Evolutionary conservation across 768 basidiomycete species (phyloP), one percentile per base, ranked within the genome.

Genomic region (Rhizopogon roseolus): DNA sequence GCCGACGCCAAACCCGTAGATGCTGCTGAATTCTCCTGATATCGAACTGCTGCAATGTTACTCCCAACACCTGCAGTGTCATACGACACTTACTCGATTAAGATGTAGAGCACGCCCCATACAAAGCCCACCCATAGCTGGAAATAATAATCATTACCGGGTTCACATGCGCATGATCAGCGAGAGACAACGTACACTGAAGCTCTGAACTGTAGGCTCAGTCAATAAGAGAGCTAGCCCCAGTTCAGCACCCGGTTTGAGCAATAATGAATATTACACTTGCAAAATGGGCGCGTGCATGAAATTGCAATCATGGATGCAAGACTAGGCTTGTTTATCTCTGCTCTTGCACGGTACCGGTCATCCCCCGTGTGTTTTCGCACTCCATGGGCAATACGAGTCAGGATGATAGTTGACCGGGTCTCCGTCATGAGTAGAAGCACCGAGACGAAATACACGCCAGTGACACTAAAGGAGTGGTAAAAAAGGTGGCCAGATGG

Each of bases 101-200:
- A 70, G 51, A 81, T 83, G 61, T 81, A 93, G 25, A 85, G 65
- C 4, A 90, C 79, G 0, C 90, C 90, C 89, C 90, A 93, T 0
- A 80, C 77, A 55, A 92, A 82, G 49, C 84, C 82, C 32, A 84
- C 70, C 86, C 85, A 86, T n/a, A 86, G 62, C 84, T 88, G 64
- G 36, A 29, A 1, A 6, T 29, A 22, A 5, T 3, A 43, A 54
- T 60, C 14, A 65, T 43, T 32, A n/a, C 17, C 28, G 36, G 13
- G 27, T 10, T 40, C 17, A 5, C 39, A 37, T 28, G 6, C 52
- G 16, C 10, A 32, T 5, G 17, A 52, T 28, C 19, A 36, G 38
- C 4, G 4, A 49, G 54, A 8, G 10, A 19, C 43, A 67, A 29
- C 81, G 38, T 62, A 88, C 87, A 62, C 82, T 86, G 62, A 93